Percentiles rank a stretch among this genome's conserved stretches.
Evolutionary conservation across 805 yeast genomes (phyloP).

Genomic region (Teunomyces stri): DNA sequence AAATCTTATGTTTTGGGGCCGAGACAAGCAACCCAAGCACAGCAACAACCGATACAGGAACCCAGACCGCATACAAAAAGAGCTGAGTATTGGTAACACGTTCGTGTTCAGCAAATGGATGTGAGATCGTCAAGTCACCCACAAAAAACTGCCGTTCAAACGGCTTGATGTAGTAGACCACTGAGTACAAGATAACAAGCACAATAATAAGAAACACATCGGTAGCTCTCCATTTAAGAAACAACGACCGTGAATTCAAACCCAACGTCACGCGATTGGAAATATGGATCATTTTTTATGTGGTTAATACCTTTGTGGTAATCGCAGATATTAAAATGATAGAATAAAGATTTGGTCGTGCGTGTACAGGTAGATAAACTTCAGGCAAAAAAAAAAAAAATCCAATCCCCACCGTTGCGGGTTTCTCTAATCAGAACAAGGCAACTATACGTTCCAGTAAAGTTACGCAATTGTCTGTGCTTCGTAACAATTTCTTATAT

Average conservation of each 20-base stretch:
- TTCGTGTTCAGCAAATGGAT: slow-evolving; percentile 34
- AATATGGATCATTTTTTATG: neutral
- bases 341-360: neutral
- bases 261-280: slow-evolving; percentile 31
- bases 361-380: neutral
- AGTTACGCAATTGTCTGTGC: too few relatives aligned
- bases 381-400: too few relatives aligned
- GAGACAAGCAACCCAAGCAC: slow-evolving; percentile 32
- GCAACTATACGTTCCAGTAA: too few relatives aligned
- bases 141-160: slow-evolving; percentile 35
- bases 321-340: neutral
- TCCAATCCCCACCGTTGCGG: too few relatives aligned
- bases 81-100: slow-evolving; percentile 30
- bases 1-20: slow-evolving; percentile 48
- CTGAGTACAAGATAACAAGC: slow-evolving; percentile 20
- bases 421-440: too few relatives aligned
- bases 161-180: slow-evolving; percentile 26
- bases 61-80: slow-evolving; percentile 23
- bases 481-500: too few relatives aligned
- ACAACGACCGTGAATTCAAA: slow-evolving; percentile 12
- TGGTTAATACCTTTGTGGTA: neutral
- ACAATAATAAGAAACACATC: slow-evolving; percentile 20
- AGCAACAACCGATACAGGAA: slow-evolving; percentile 22
- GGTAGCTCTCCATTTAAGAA: slow-evolving; percentile 22
- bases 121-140: slow-evolving; percentile 32